Evolutionary conservation across 352 stramenopile genomes (phyloP).

Genomic region (Globisporangium uncinulatum): DNA sequence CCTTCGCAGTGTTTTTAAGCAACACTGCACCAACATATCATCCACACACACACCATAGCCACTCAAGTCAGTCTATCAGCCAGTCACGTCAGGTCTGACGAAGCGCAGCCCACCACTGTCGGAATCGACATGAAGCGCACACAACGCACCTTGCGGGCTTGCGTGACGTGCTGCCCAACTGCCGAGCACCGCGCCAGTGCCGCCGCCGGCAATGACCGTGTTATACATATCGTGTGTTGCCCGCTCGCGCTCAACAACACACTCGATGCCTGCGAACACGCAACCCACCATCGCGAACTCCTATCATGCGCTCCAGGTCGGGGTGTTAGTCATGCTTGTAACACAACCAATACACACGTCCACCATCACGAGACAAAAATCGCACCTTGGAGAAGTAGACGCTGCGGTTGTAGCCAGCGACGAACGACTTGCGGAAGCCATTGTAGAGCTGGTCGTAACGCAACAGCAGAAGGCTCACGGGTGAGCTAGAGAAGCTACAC

Average conservation of each 20-base stretch:
- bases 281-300: conserved; percentile 80
- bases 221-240: conserved; percentile 74
- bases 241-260: conserved; percentile 78
- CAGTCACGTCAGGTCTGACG: neutral
- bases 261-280: conserved; percentile 80
- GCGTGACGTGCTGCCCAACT: conserved; percentile 63
- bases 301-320: conserved; percentile 17
- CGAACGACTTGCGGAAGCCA: conserved; percentile 80
- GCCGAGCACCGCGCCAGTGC: conserved; percentile 59
- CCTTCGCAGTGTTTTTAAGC: conserved; percentile 65
- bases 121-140: neutral
- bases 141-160: conserved; percentile 45
- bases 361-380: neutral
- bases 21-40: conserved; percentile 33
- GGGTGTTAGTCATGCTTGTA: too few species aligned
- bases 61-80: neutral
- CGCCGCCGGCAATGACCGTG: conserved; percentile 62
- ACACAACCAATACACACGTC: neutral
- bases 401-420: conserved; percentile 70
- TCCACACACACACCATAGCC: neutral
- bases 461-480: too few species aligned
- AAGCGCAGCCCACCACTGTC: too few species aligned
- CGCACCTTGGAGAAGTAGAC: conserved; percentile 82
- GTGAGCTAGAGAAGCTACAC: too few species aligned
- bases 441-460: conserved; percentile 55